Conservation (phyloP, 129 eudicot genomes). For the Logfia minima region DNA sequence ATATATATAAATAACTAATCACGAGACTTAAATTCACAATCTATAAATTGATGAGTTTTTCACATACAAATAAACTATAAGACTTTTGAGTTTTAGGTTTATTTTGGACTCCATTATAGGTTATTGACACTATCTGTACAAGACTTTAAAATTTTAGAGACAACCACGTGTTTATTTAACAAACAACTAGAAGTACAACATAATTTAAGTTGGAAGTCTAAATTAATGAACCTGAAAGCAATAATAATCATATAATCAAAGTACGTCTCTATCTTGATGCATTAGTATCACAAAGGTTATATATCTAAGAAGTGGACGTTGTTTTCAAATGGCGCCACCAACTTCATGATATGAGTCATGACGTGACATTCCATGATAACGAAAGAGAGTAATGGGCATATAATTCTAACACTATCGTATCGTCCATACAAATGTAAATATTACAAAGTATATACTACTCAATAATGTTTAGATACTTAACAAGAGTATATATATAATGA, state of each 20-base stretch:
- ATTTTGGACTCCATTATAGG: too few relatives aligned
- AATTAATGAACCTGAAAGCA: neutral
- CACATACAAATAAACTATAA: too few relatives aligned
- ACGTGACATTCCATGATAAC: constrained; percentile 37
- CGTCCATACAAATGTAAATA: constrained; percentile 21
- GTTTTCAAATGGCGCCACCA: constrained; percentile 35
- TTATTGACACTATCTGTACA: too few relatives aligned
- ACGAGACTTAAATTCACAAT: too few relatives aligned
- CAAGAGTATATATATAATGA: constrained; percentile 20
- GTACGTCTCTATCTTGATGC: constrained; percentile 26
- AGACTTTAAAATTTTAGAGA: too few relatives aligned
- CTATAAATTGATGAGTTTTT: too few relatives aligned
- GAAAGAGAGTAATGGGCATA: constrained; percentile 31
- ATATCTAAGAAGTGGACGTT: constrained; percentile 28
- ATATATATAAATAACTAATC: too few relatives aligned
- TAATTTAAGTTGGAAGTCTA: too few relatives aligned
- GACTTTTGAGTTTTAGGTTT: too few relatives aligned
- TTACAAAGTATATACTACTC: constrained; percentile 27
- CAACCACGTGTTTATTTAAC: too few relatives aligned
- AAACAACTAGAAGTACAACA: too few relatives aligned
- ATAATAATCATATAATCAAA: constrained; percentile 10
- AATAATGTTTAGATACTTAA: constrained; percentile 2
- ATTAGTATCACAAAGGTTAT: constrained; percentile 21
- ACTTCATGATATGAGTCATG: constrained; percentile 33
- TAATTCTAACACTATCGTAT: neutral